Percentiles rank a stretch among this genome's conserved stretches.
Conservation (phyloP, 1,139 yeast species). For the Yamadazyma buinensis region DNA sequence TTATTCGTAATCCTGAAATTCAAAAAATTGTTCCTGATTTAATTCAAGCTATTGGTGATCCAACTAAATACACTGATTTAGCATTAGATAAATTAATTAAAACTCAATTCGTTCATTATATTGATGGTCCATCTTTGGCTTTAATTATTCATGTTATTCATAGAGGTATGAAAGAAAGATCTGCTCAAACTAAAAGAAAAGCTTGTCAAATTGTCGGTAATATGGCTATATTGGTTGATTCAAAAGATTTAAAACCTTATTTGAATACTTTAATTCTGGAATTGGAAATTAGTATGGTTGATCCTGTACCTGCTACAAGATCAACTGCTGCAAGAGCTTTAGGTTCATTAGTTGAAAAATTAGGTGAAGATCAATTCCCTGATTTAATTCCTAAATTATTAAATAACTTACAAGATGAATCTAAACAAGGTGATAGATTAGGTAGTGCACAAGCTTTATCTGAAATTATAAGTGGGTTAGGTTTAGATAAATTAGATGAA, state of each 20-base stretch:
- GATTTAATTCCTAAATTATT: conserved; percentile 80
- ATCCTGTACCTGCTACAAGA: conserved; percentile 95
- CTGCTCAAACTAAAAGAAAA: conserved; percentile 87
- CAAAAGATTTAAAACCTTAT: conserved; percentile 82
- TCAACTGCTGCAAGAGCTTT: conserved; percentile 97
- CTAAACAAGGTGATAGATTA: conserved; percentile 85
- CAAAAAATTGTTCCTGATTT: conserved; percentile 85
- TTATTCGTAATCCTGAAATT: conserved; percentile 95
- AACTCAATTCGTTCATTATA: conserved; percentile 94
- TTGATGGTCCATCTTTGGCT: conserved; percentile 97
- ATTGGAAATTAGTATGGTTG: conserved; percentile 93
- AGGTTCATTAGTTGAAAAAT: conserved; percentile 91
- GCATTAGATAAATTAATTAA: conserved; percentile 84
- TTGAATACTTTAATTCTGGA: conserved; percentile 72
- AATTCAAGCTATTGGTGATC: conserved; percentile 93
- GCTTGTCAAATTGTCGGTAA: conserved; percentile 98
- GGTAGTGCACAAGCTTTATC: conserved; percentile 98
- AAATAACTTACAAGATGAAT: conserved; percentile 71
- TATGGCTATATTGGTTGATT: conserved; percentile 93
- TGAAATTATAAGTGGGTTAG: conserved; percentile 91
- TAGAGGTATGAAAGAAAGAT: conserved; percentile 91
- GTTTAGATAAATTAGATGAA: conserved; percentile 82
- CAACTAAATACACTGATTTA: conserved; percentile 80
- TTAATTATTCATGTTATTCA: conserved; percentile 90
- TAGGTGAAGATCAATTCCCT: conserved; percentile 96